Base-by-base conservation (phyloP, 2,329 filamentous ascomycete species). In the Colletotrichum sojae region DNA sequence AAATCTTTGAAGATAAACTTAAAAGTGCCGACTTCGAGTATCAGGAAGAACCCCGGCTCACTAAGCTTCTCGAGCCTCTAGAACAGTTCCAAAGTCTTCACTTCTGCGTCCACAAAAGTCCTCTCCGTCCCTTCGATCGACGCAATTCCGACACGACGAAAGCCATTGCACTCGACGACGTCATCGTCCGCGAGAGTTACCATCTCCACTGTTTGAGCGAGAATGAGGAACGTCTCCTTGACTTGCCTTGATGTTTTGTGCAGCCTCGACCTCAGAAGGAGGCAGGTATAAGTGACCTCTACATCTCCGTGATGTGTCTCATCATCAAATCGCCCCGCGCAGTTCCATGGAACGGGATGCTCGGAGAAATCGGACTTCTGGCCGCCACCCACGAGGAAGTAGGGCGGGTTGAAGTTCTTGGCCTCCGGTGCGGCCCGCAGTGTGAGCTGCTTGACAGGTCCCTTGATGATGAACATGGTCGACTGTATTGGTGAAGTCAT, bases 291-390 rank as follows among this genome's bases (percentile, higher is more conserved):
- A 2, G n/a, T n/a, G 8, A n/a, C 2, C 12, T 22, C 36, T 2
- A 6, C 3, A 5, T 39, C 8, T 0, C 20, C 25, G 2, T 36
- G 51, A 16, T 63, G 45, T 2, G 10, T 20, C 4, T 51, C 51
- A 6, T 25, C 13, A 27, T 67, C 64, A 25, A 67, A 63, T 4
- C 56, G 58, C 18, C 64, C 64, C 0, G 36, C 6, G 16, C 45
- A 67, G 4, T 31, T 31, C 64, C 64, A 52, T 0, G 52, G 51
- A 3, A 39, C 2, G 0, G 52, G 6, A 12, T 15, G 10, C 16
- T n/a, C 12, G 0, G 58, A 5, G 4, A 60, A 65, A 3, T 62
- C n/a, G 1, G 43, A 22, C 15, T 53, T 8, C 18, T 63, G 22
- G 22, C 22, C 36, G 3, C 22, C 1, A 1, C 22, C 43, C 1